Conservation (phyloP, 768 basidiomycete species). For the Saitozyma sp. region DNA sequence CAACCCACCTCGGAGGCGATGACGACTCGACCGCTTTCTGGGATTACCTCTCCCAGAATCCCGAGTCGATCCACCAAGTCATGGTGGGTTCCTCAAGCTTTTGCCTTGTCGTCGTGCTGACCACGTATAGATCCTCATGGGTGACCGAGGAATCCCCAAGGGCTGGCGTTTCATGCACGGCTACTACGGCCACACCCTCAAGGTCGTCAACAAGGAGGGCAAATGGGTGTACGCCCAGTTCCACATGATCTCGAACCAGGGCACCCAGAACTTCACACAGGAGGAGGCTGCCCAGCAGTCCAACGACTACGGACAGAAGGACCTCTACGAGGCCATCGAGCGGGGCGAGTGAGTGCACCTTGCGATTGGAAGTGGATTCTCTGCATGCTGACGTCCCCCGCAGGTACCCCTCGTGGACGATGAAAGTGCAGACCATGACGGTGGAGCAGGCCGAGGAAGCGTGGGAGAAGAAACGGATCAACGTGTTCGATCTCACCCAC, state of each 20-base stretch:
- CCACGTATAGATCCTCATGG: conserved; percentile 51
- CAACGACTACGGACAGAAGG: conserved; percentile 54
- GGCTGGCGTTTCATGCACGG: conserved; percentile 80
- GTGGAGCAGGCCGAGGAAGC: conserved; percentile 84
- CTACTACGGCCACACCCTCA: conserved; percentile 65
- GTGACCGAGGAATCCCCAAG: conserved; percentile 55
- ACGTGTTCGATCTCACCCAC: conserved; percentile 57
- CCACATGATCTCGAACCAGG: conserved; percentile 52
- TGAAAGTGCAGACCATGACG: conserved; percentile 81
- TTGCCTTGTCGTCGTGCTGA: not conserved
- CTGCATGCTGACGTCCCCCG: too few species aligned
- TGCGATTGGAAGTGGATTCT: not conserved
- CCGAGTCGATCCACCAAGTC: conserved; percentile 56
- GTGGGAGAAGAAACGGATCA: conserved; percentile 60
- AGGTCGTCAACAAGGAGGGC: conserved; percentile 49
- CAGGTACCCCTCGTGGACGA: conserved; percentile 23
- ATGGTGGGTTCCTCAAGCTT: conserved; percentile 34
- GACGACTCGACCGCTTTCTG: conserved; percentile 62
- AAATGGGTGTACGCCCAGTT: conserved; percentile 53
- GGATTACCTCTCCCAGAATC: conserved; percentile 60
- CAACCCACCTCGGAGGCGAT: conserved; percentile 84
- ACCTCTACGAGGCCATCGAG: conserved; percentile 56
- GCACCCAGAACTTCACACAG: conserved; percentile 66
- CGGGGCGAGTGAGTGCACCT: conserved; percentile 41
- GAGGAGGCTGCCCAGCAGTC: conserved; percentile 65